Conservation (phyloP, 148 eudicot species). For the Camellia sinensis region DNA sequence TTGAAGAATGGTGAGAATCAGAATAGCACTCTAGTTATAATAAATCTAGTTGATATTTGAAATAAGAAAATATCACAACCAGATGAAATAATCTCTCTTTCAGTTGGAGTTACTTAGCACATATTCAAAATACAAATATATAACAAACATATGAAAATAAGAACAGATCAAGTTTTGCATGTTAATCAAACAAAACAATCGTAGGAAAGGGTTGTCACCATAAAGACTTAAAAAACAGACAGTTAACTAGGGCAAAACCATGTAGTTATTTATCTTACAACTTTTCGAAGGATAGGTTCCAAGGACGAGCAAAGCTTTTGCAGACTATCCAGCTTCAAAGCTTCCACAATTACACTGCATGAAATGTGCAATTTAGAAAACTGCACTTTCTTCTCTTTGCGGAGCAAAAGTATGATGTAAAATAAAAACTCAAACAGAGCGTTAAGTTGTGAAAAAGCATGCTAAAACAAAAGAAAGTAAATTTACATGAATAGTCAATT, state of each 20-base stretch:
- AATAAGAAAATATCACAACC: not conserved
- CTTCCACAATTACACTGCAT: slow-evolving; percentile 66
- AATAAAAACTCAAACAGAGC: not conserved
- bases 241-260: not conserved
- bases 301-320: slow-evolving; percentile 68
- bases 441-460: not conserved
- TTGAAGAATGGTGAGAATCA: not conserved
- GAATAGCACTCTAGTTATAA: not conserved
- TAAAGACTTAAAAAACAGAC: not conserved
- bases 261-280: slow-evolving; percentile 38
- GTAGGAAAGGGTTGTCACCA: not conserved
- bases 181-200: not conserved
- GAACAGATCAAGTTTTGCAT: not conserved
- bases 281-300: slow-evolving; percentile 68
- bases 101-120: not conserved
- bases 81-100: not conserved
- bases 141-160: not conserved
- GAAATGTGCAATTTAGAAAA: slow-evolving; percentile 11
- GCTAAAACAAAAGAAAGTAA: not conserved
- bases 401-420: not conserved
- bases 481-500: not conserved
- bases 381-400: not conserved
- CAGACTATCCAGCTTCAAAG: slow-evolving; percentile 63
- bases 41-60: not conserved
- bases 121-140: not conserved